Evolutionary conservation across 192 early-diverging fungal genomes (phyloP), one percentile per base, ranked within the genome.

Genomic region (Umbelopsis isabellina): DNA sequence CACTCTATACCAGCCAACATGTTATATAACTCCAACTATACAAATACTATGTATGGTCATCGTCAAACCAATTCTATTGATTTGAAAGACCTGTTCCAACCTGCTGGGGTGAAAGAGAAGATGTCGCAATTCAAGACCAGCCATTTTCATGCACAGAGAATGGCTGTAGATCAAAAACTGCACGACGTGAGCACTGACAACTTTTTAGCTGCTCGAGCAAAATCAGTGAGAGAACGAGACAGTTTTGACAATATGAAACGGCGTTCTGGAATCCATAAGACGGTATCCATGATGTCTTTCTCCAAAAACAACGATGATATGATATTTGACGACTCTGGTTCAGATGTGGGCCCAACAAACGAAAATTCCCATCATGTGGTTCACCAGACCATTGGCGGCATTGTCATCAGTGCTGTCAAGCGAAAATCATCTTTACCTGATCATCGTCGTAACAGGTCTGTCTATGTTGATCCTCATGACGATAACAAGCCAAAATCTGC

Each of bases 151-250:
- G 67, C 75, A 9, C 35, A 69, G 46, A 55, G 71, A 33, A 49
- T 77, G 25, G 48, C 67, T 15, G 47, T 66, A 18, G 75, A 77
- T 65, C 65, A 77, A 16, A 77, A 77, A 49, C 21, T 77, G 27
- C 67, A 71, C 5, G 75, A 77, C 69, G 75, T 77, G 1, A 72
- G 71, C 35, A 77, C 75, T 9, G 71, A 77, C 35, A 71, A 77
- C 27, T 77, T 72, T 23, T 23, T 77, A 48, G 52, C 75, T 2
- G 72, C 75, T 15, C 47, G 75, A 37, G 66, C 75, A 46, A 72
- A 67, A 67, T 68, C 67, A 25, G 68, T 69, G 35, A 35, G 33
- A 49, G 67, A 66, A 21, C 65, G 58, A 45, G 73, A 74, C 27
- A 61, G 55, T n/a, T 35, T 61, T 16, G 55, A 61, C 18, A 30